Percentiles rank a stretch among this genome's conserved stretches.
phyloP scores from a whole-genome alignment of 2,329 filamentous ascomycete species.

The Epichloe bromicola region DNA sequence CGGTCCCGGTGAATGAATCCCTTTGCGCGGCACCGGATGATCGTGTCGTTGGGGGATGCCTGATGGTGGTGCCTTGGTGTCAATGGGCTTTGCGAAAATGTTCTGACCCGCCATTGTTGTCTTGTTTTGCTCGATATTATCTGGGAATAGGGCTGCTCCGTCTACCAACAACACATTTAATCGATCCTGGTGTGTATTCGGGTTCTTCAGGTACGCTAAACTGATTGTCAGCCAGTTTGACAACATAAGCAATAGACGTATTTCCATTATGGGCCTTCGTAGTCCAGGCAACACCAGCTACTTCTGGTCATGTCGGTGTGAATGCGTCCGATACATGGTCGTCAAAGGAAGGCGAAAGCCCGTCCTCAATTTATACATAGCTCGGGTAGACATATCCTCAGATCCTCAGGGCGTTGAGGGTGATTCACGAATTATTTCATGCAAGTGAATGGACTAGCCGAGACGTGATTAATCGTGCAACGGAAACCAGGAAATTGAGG shows the following conservation, averaged over 20 bases:
- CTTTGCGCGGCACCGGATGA: conserved; percentile 44
- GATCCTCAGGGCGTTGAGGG: neutral
- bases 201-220: conserved; percentile 2
- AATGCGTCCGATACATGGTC: neutral
- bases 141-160: neutral
- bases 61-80: conserved; percentile 35
- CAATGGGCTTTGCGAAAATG: conserved; percentile 45
- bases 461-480: neutral
- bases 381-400: neutral
- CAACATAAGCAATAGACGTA: conserved; percentile 2
- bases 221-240: conserved; percentile 8
- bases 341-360: neutral
- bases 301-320: neutral
- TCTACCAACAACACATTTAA: neutral
- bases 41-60: conserved; percentile 35
- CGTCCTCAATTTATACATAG: neutral
- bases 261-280: conserved; percentile 4
- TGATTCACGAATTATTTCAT: neutral
- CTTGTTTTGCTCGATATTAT: neutral
- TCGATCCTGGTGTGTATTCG: too few species aligned
- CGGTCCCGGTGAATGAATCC: conserved; percentile 34
- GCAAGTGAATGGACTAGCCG: neutral
- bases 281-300: neutral
- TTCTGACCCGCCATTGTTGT: conserved; percentile 22
- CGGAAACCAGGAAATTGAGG: neutral